These are phyloP conservation scores for Chimonanthus praecox DNA, from an alignment of 164 flowering plant species.

Conservation along the genomic window DNA sequence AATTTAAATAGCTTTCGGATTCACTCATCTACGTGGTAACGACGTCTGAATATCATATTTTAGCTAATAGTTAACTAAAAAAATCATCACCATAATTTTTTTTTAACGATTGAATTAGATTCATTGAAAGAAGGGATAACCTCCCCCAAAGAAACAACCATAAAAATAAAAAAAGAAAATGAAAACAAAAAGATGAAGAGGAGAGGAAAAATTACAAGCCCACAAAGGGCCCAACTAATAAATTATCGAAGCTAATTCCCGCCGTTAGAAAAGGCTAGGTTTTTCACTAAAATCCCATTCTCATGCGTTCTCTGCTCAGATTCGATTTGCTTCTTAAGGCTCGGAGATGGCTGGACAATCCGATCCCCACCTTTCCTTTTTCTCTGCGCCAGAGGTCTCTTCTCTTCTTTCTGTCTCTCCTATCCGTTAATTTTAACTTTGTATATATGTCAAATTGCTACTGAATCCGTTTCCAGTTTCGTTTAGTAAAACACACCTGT, in stretches of 20 bases:
- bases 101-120: too few relatives aligned
- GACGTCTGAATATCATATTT: too few relatives aligned
- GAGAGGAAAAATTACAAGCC: too few relatives aligned
- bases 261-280: slow-evolving; percentile 5
- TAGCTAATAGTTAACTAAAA: too few relatives aligned
- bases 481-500: not conserved
- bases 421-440: not conserved
- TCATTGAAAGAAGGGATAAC: too few relatives aligned
- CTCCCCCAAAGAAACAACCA: too few relatives aligned
- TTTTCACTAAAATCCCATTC: not conserved
- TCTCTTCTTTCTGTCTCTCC: not conserved
- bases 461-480: not conserved
- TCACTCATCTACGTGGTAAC: too few relatives aligned
- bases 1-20: too few relatives aligned
- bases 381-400: slow-evolving; percentile 66
- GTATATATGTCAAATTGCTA: not conserved
- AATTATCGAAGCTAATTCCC: not conserved
- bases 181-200: too few relatives aligned
- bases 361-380: slow-evolving; percentile 48
- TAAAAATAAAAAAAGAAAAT: too few relatives aligned
- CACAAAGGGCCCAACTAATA: too few relatives aligned
- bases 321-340: not conserved
- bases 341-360: slow-evolving; percentile 68
- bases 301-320: not conserved
- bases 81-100: too few relatives aligned